A percentile compares a stretch with the other conserved stretches of the same genome.
phyloP scores from a whole-genome alignment of 139 green algal species.

The Tetradesmus obliquus region DNA sequence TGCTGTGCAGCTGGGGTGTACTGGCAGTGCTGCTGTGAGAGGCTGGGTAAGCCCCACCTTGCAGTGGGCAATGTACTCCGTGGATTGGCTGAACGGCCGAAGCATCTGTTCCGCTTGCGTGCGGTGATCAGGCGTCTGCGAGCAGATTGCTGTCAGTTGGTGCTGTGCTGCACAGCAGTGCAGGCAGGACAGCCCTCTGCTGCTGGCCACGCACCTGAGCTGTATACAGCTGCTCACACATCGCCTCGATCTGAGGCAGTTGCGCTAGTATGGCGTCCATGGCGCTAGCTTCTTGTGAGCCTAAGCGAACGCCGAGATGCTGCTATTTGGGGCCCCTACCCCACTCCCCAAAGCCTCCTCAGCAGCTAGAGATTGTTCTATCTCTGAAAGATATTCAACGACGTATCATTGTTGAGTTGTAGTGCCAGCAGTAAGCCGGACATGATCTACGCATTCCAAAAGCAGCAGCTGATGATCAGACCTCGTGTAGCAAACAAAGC shows the following conservation, averaged over 20 bases:
- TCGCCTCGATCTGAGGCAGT: slow-evolving; percentile 90
- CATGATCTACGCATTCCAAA: neutral
- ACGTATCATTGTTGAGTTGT: neutral
- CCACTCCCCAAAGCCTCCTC: neutral
- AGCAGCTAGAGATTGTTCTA: neutral
- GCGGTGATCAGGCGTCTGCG: slow-evolving; percentile 85
- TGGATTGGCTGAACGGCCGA: slow-evolving; percentile 84
- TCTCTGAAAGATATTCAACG: neutral
- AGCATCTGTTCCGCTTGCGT: slow-evolving; percentile 89
- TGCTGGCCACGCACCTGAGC: slow-evolving; percentile 68
- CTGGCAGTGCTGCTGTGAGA: neutral
- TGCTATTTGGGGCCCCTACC: neutral
- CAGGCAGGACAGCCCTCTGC: neutral
- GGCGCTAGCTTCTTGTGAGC: slow-evolving; percentile 6
- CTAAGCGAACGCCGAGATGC: neutral
- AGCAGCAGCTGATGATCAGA: neutral
- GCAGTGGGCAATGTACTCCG: slow-evolving; percentile 93
- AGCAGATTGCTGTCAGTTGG: neutral
- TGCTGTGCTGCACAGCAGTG: neutral
- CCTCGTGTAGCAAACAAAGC: neutral
- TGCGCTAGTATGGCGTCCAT: slow-evolving; percentile 58
- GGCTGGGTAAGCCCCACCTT: slow-evolving; percentile 63
- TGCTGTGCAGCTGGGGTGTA: neutral
- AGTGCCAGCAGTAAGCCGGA: neutral
- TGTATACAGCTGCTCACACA: slow-evolving; percentile 91